These are phyloP conservation scores for Picocystis salinarum DNA, from an alignment of 139 green algal species.

Conservation along the genomic window DNA sequence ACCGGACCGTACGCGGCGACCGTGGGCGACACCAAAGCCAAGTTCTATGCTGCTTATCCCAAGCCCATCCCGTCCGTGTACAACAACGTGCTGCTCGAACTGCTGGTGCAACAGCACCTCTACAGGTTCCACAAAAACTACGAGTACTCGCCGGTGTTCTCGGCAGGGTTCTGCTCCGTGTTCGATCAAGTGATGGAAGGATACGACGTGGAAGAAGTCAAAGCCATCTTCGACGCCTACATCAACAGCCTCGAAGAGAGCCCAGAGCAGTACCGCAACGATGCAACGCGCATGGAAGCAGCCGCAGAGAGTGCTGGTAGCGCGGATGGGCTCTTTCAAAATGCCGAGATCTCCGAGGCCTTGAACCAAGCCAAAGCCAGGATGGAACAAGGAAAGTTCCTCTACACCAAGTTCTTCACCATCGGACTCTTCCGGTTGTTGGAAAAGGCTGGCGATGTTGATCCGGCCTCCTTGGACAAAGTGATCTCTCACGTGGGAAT, in stretches of 20 bases:
- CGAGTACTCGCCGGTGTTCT: slow-evolving; percentile 67
- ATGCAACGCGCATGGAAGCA: too few relatives aligned
- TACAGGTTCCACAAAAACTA: slow-evolving; percentile 69
- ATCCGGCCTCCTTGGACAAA: slow-evolving; percentile 22
- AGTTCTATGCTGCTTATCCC: slow-evolving; percentile 32
- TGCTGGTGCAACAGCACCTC: slow-evolving; percentile 84
- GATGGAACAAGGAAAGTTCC: slow-evolving; percentile 26
- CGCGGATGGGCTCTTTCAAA: slow-evolving; percentile 2
- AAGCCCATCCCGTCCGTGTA: slow-evolving; percentile 61
- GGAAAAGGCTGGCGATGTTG: slow-evolving; percentile 51
- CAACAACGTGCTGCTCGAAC: slow-evolving; percentile 67
- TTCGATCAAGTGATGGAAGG: slow-evolving; percentile 76
- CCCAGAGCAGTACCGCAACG: too few relatives aligned
- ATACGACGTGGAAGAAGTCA: slow-evolving; percentile 19
- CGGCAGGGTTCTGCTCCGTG: slow-evolving; percentile 64
- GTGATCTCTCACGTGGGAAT: slow-evolving; percentile 40
- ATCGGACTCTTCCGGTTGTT: slow-evolving; percentile 77
- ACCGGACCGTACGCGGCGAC: too few relatives aligned
- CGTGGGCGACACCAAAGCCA: slow-evolving; percentile 40
- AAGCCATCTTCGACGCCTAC: slow-evolving; percentile 45
- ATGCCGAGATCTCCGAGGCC: too few relatives aligned
- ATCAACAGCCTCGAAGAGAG: slow-evolving; percentile 54
- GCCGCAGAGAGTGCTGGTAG: too few relatives aligned
- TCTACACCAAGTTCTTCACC: slow-evolving; percentile 82
- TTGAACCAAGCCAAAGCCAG: too few relatives aligned